Conservation (phyloP, 1,284 basidiomycete species). For the Marasmius oreades region DNA sequence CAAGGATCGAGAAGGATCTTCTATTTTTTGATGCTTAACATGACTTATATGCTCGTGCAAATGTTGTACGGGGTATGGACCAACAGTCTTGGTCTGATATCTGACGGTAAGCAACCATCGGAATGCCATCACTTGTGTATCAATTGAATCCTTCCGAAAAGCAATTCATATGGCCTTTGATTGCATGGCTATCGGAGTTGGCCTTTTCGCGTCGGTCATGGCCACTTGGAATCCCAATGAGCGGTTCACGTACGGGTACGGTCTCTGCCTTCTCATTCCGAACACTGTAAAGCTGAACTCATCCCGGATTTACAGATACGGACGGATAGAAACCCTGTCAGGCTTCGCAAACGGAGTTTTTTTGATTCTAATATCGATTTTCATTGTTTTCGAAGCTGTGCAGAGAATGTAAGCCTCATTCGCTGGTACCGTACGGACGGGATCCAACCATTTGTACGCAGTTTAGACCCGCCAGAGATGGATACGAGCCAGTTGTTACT, state of each 20-base stretch:
- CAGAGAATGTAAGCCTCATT: constrained; percentile 76
- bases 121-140: background rate
- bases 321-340: constrained; percentile 97
- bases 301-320: constrained; percentile 59
- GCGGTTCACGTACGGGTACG: constrained; percentile 91
- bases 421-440: background rate
- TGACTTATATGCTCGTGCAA: constrained; percentile 95
- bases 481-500: constrained; percentile 91
- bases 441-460: constrained; percentile 27
- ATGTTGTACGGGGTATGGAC: constrained; percentile 98
- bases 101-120: constrained; percentile 72
- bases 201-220: constrained; percentile 95
- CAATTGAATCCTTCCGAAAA: constrained; percentile 30
- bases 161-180: constrained; percentile 99
- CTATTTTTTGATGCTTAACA: constrained; percentile 93
- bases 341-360: constrained; percentile 99
- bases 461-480: constrained; percentile 96
- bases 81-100: constrained; percentile 94
- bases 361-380: constrained; percentile 93
- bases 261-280: constrained; percentile 6
- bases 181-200: constrained; percentile 96
- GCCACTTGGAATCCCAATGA: constrained; percentile 96
- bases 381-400: constrained; percentile 98
- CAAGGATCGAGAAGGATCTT: constrained; percentile 94
- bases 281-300: background rate